These are phyloP conservation scores for Phytophthora tubulina DNA, from an alignment of 352 stramenopile species.

Conservation along the genomic window DNA sequence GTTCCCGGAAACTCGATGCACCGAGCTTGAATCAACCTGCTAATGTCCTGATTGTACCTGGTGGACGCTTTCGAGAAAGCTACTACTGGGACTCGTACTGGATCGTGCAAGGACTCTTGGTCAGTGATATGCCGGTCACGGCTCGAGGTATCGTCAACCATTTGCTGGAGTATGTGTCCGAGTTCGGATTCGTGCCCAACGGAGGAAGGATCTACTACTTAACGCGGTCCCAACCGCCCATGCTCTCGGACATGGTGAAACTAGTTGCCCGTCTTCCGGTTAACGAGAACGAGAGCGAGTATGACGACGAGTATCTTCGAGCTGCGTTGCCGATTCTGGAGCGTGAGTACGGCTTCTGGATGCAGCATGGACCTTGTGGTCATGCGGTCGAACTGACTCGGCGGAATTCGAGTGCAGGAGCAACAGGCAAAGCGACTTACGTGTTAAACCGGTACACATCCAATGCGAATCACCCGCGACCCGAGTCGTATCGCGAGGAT, in stretches of 20 bases:
- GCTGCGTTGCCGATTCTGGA: slow-evolving; percentile 73
- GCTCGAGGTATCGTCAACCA: slow-evolving; percentile 87
- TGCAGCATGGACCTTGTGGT: slow-evolving; percentile 69
- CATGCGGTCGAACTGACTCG: slow-evolving; percentile 66
- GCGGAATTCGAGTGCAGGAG: slow-evolving; percentile 26
- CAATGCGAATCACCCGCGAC: slow-evolving; percentile 74
- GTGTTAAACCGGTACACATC: slow-evolving; percentile 88
- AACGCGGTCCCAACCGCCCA: slow-evolving; percentile 89
- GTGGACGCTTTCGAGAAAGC: slow-evolving; percentile 91
- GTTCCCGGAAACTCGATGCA: slow-evolving; percentile 50
- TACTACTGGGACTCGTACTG: slow-evolving; percentile 96
- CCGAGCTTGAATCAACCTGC: slow-evolving; percentile 44
- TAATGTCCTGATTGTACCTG: slow-evolving; percentile 88
- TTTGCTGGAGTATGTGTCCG: slow-evolving; percentile 86
- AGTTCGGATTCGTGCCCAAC: slow-evolving; percentile 92
- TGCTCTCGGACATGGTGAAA: slow-evolving; percentile 91
- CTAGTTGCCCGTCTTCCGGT: slow-evolving; percentile 53
- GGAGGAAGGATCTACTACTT: slow-evolving; percentile 93
- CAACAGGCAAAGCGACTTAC: slow-evolving; percentile 29
- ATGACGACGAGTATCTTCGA: slow-evolving; percentile 63
- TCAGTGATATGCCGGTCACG: slow-evolving; percentile 83
- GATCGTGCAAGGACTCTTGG: slow-evolving; percentile 90
- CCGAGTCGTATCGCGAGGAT: slow-evolving; percentile 91
- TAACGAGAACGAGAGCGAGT: slow-evolving; percentile 53
- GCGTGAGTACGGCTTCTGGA: slow-evolving; percentile 89